Conservation (phyloP, 2,329 filamentous ascomycete genomes). For the Lasiodiplodia citricola region DNA sequence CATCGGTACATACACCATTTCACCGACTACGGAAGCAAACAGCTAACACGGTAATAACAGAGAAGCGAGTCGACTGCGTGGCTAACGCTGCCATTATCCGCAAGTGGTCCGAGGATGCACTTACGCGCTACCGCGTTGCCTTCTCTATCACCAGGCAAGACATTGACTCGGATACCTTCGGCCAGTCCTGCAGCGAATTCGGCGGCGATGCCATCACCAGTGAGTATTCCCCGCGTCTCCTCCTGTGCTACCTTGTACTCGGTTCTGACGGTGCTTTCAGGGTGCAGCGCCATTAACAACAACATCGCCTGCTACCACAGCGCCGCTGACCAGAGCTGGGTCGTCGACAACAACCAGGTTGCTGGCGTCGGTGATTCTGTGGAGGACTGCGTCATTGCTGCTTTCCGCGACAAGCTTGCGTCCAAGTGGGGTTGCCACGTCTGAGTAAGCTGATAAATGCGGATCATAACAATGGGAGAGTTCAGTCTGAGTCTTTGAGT, state of each 20-base stretch:
- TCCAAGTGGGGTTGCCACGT: neutral
- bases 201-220: neutral
- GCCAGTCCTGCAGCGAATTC: neutral
- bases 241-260: neutral
- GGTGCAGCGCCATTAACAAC: neutral
- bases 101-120: neutral
- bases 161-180: neutral
- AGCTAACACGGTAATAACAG: neutral
- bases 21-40: too few species aligned
- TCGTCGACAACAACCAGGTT: slow-evolving; percentile 11
- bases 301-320: slow-evolving; percentile 14
- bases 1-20: neutral
- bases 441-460: neutral
- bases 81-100: slow-evolving; percentile 6
- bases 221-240: neutral
- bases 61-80: neutral
- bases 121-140: slow-evolving; percentile 5
- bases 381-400: neutral
- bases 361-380: neutral
- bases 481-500: too few species aligned
- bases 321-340: neutral
- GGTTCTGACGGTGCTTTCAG: neutral
- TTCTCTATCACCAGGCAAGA: neutral
- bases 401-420: neutral
- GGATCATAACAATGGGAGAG: too few species aligned